Conservation (phyloP, 306 rosid genomes). For the Ziziphus jujuba region DNA sequence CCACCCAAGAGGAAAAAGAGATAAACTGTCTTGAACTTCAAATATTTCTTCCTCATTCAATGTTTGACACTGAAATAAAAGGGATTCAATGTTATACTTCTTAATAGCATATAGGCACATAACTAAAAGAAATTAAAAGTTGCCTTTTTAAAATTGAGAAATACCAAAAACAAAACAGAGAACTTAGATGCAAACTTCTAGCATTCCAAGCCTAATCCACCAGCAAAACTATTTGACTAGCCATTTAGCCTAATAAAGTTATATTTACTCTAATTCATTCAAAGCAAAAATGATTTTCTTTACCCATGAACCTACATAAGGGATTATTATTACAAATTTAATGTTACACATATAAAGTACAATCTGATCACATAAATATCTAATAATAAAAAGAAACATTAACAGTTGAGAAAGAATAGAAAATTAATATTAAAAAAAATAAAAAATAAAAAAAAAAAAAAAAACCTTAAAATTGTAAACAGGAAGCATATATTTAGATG, state of each 20-base stretch:
- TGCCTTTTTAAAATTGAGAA: background rate
- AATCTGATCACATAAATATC: background rate
- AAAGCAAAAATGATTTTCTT: background rate
- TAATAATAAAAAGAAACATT: background rate
- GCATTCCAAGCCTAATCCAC: background rate
- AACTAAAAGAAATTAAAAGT: background rate
- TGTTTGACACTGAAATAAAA: slow-evolving; percentile 75
- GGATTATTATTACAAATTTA: background rate
- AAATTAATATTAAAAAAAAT: no score
- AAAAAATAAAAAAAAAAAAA: no score
- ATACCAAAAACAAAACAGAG: background rate
- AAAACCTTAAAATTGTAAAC: slow-evolving; percentile 9
- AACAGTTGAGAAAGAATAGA: background rate
- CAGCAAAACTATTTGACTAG: background rate
- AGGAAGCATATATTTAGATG: slow-evolving; percentile 17
- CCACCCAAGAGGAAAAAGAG: slow-evolving; percentile 97
- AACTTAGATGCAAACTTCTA: background rate
- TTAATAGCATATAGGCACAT: slow-evolving; percentile 20
- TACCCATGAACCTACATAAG: background rate
- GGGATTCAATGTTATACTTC: slow-evolving; percentile 1
- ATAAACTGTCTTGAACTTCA: slow-evolving; percentile 93
- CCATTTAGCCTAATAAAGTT: background rate
- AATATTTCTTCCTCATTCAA: slow-evolving; percentile 98
- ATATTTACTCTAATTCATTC: background rate
- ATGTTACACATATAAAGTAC: background rate